Conservation (phyloP, 345 rosid genomes). For the Stellera chamaejasme region DNA sequence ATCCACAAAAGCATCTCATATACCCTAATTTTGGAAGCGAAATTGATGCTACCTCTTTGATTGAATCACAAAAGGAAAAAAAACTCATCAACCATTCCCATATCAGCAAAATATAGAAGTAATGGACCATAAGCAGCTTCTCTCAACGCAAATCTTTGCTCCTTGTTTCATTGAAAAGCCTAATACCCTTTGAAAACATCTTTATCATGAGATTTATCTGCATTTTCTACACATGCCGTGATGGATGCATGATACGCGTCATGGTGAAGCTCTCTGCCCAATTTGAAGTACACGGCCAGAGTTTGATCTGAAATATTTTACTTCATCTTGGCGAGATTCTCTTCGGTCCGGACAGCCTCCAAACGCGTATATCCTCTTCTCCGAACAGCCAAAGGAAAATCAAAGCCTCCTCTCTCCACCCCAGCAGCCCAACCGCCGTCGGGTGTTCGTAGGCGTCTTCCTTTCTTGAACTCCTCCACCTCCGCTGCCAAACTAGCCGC, state of each 20-base stretch:
- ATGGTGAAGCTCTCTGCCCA: too few species aligned
- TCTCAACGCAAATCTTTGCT: conserved; percentile 47
- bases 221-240: conserved; percentile 38
- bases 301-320: too few species aligned
- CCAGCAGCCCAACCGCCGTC: too few species aligned
- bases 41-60: conserved; percentile 30
- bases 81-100: conserved; percentile 63
- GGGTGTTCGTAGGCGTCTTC: too few species aligned
- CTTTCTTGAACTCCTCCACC: too few species aligned
- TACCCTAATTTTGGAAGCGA: conserved; percentile 44
- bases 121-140: conserved; percentile 62
- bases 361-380: too few species aligned
- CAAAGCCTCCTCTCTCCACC: too few species aligned
- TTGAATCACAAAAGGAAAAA: conserved; percentile 22
- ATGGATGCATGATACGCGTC: conserved; percentile 58
- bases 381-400: too few species aligned
- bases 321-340: too few species aligned
- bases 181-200: conserved; percentile 29
- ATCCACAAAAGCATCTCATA: conserved; percentile 76
- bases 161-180: conserved; percentile 47
- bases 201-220: conserved; percentile 33
- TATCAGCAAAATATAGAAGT: conserved; percentile 53
- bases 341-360: too few species aligned
- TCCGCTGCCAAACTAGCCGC: too few species aligned
- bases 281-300: too few species aligned